Evolutionary conservation across 2,329 filamentous ascomycete species (phyloP), one percentile per base, ranked within the genome.

Genomic region (Calonectria ilicicola): DNA sequence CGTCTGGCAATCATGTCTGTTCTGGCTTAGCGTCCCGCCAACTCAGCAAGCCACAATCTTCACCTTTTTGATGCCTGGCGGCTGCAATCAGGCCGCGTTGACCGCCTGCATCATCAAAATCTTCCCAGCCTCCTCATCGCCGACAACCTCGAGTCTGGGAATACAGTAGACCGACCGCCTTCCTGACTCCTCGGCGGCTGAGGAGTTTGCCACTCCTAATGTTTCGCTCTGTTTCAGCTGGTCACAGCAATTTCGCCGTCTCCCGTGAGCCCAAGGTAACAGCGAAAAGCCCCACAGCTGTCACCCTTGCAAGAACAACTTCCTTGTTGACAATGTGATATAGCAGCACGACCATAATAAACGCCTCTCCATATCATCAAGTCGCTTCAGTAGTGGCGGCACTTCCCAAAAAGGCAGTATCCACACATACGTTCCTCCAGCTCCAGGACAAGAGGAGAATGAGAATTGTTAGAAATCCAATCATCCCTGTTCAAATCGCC

Each of bases 41-140:
- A 38, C 53, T 40, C 32, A 60, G 53, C 53, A 60, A 60, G 53
- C 53, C 53, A 60, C 53, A 60, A 60, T 38, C 53, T 38, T 40
- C 53, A 40, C 32, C n/a, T 15, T 15, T 23, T 58, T 32, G 53
- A 58, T 58, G 32, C 53, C 53, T 58, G 53, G 53, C 53, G 53
- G 29, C 53, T 17, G 9, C 21, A 27, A 9, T 60, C 53, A 60
- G 53, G 53, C 53, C 26, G 10, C 53, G 53, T 23, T 40, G 32
- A 60, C 53, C 53, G 53, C 53, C 53, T 58, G 53, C 53, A 40
- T 60, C 53, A 17, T 60, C 53, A 60, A 60, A 60, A 17, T 60
- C 32, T 23, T 58, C 21, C 29, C 53, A 60, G 53, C 53, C 53
- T 60, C 53, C 53, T 60, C 53, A 38, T 12, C 38, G 53, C 26